Base-by-base conservation (phyloP, 2,329 filamentous ascomycete genomes). In the Nakataea oryzae region DNA sequence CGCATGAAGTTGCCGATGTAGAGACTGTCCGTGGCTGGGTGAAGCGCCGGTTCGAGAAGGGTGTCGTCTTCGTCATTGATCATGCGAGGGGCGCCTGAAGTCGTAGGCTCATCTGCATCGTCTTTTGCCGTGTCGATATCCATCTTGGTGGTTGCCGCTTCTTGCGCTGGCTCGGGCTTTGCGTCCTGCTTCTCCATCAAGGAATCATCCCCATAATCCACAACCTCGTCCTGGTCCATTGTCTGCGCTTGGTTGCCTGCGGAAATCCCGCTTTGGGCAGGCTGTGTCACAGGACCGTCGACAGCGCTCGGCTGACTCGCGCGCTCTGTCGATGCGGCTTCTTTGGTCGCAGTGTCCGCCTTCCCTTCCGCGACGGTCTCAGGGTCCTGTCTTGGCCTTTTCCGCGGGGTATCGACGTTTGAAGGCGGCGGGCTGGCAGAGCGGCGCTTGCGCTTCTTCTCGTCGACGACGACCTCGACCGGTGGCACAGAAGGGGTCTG, bases 1-100 rank as follows among this genome's bases (percentile, higher is more conserved):
- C 93, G 87, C 85, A 96, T 93, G 62, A 97, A 85, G 69, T 96
- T 88, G 72, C 88, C 87, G 68, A 97, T 95, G 75, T 97, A 97
- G 58, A 97, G 78, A 21, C 90, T 88, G 34, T 85, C 76, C 3
- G 92, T 93, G 6, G 88, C 86, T 27, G 85, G 82, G 72, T 95
- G 90, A 47, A 87, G 74, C 0, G 90, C 81, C 8, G 87, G 86
- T 28, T 74, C 74, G 30, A 80, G 73, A 54, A 75, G 71, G 26
- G 41, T 59, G n/a, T 66, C 69, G 61, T 74, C 71, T 26, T 67
- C 63, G 21, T 54, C 50, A 14, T 54, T 24, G 24, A 50, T 50
- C 17, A 9, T 8, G 41, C 41, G 41, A 11, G 21, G 3, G 24
- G 41, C 9, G 41, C 41, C 17, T 17, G 8, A 9, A 9, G 41